A percentile compares a stretch with the other conserved stretches of the same genome.
These are phyloP conservation scores for Lyophyllum atratum DNA, from an alignment of 768 basidiomycete genomes.

Conservation along the genomic window DNA sequence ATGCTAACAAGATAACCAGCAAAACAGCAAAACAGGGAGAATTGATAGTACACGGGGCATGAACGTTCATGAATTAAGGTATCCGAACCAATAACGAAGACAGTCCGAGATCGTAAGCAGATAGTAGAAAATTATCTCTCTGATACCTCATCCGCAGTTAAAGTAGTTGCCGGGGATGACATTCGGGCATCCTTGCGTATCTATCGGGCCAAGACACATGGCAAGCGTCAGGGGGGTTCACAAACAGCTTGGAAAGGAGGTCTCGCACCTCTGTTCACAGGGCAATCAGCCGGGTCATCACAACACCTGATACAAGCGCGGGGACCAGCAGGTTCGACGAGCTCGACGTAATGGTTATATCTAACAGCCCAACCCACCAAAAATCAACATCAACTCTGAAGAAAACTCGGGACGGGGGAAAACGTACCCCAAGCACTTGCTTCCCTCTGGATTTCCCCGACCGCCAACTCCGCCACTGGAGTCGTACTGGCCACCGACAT, in stretches of 20 bases:
- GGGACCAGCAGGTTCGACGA: slow-evolving; percentile 51
- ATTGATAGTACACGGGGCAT: too few relatives aligned
- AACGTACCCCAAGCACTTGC: slow-evolving; percentile 48
- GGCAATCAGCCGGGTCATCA: slow-evolving; percentile 55
- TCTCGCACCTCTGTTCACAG: slow-evolving; percentile 43
- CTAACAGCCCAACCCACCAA: slow-evolving; percentile 25
- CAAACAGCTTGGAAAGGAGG: background rate
- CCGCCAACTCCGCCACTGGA: slow-evolving; percentile 54
- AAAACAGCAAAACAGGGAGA: too few relatives aligned
- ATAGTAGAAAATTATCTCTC: slow-evolving; percentile 13
- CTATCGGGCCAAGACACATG: slow-evolving; percentile 22
- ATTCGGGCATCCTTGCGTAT: slow-evolving; percentile 50
- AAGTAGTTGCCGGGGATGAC: slow-evolving; percentile 60
- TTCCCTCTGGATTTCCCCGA: slow-evolving; percentile 52
- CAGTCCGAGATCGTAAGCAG: background rate
- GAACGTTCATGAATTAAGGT: too few relatives aligned
- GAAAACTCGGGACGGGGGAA: slow-evolving; percentile 1
- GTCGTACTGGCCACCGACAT: slow-evolving; percentile 60
- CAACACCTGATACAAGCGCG: slow-evolving; percentile 64
- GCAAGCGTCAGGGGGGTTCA: background rate
- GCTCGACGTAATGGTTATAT: slow-evolving; percentile 62
- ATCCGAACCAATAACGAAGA: background rate
- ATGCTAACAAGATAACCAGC: background rate
- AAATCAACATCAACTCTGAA: background rate
- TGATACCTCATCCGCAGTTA: slow-evolving; percentile 36